Evolutionary conservation across 352 stramenopile species (phyloP).

Genomic region (Elongisporangium anandrum): DNA sequence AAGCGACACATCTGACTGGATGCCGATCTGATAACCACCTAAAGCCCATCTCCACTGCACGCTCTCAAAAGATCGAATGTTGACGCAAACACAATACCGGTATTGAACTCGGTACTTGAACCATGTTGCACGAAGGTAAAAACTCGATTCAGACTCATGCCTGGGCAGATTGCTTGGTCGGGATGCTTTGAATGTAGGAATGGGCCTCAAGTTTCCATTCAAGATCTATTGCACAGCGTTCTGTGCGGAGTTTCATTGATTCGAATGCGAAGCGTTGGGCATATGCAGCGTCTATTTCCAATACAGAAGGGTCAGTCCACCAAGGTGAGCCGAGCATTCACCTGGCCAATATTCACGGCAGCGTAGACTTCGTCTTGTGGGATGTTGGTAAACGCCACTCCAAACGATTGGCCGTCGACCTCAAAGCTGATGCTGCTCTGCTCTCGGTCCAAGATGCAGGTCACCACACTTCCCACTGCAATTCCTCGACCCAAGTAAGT

Average conservation of each 20-base stretch:
- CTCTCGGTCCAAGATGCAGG: not conserved
- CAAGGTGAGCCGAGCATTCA: not conserved
- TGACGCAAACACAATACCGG: not conserved
- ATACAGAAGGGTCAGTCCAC: not conserved
- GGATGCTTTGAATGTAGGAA: not conserved
- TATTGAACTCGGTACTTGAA: not conserved
- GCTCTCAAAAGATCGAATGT: not conserved
- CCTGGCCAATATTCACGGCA: not conserved
- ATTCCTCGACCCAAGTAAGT: not conserved
- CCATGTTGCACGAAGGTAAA: not conserved
- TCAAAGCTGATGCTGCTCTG: not conserved
- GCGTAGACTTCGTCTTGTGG: not conserved
- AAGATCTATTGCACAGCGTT: too few species aligned
- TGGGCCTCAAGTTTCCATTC: not conserved
- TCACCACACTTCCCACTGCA: not conserved
- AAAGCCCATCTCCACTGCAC: not conserved
- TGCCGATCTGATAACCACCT: not conserved
- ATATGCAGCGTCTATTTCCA: not conserved
- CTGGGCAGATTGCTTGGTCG: too few species aligned
- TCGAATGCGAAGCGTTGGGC: not conserved
- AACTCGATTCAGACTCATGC: not conserved
- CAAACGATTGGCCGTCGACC: not conserved
- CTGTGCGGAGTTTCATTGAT: not conserved
- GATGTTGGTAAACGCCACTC: not conserved
- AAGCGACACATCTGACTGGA: not conserved